These are phyloP conservation scores for Lipomyces yamanashiensis DNA, from an alignment of 805 yeast species.

Conservation along the genomic window DNA sequence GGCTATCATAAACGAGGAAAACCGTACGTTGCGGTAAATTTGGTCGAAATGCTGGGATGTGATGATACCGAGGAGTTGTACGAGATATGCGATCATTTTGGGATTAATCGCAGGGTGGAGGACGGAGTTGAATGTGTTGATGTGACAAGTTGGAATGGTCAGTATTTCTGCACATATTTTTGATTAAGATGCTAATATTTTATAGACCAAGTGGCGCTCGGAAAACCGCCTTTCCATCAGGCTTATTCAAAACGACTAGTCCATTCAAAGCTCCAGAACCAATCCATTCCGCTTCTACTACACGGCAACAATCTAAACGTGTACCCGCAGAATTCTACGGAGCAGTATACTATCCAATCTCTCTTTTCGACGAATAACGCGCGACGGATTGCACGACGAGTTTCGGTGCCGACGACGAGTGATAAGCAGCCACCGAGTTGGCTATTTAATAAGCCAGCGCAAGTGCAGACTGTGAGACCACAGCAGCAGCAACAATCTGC, in stretches of 20 bases:
- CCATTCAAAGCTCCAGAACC: conserved; percentile 47
- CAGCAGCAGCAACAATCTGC: not conserved
- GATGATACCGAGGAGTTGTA: conserved; percentile 60
- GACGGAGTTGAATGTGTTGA: conserved; percentile 50
- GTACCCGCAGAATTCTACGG: conserved; percentile 21
- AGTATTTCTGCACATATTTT: conserved; percentile 23
- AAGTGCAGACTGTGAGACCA: not conserved
- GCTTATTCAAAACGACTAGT: conserved; percentile 51
- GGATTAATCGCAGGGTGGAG: conserved; percentile 52
- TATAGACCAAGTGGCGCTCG: conserved; percentile 39
- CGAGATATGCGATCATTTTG: conserved; percentile 67
- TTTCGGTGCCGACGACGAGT: conserved; percentile 6
- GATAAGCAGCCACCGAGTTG: conserved; percentile 6
- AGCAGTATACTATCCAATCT: conserved; percentile 14
- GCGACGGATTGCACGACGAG: not conserved
- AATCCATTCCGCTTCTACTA: conserved; percentile 46
- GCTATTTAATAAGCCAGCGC: conserved; percentile 1
- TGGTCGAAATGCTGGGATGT: conserved; percentile 65
- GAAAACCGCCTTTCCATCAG: conserved; percentile 54
- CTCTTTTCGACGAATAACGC: conserved; percentile 14
- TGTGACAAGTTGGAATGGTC: conserved; percentile 50
- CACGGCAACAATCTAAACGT: conserved; percentile 45
- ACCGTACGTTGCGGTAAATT: conserved; percentile 57
- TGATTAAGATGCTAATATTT: too few relatives aligned
- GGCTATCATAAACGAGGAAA: conserved; percentile 67